Conservation (phyloP, 768 basidiomycete species). For the Gyrodon lividus region DNA sequence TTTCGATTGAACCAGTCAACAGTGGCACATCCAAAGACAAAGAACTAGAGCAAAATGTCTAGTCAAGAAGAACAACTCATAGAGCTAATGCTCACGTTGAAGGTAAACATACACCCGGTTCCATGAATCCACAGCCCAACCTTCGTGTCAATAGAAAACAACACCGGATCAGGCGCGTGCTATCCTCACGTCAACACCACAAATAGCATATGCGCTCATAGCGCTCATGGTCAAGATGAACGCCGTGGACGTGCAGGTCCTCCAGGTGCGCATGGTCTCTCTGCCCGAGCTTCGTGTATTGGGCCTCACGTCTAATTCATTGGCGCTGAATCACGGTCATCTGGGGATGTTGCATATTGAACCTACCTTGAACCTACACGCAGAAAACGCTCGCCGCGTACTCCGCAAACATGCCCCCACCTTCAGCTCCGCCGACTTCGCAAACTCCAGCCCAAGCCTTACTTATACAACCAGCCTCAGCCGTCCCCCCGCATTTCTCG, state of each 20-base stretch:
- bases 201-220: conserved; percentile 75
- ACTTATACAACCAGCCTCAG: conserved; percentile 31
- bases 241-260: conserved; percentile 70
- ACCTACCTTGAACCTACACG: conserved; percentile 6
- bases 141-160: conserved; percentile 55
- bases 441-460: conserved; percentile 26
- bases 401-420: conserved; percentile 26
- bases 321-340: neutral
- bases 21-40: no score
- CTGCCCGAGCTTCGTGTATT: neutral
- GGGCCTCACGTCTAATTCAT: neutral
- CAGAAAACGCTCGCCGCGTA: conserved; percentile 67
- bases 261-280: conserved; percentile 50
- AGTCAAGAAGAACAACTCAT: conserved; percentile 65
- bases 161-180: conserved; percentile 65
- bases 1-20: no score
- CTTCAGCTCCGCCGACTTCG: conserved; percentile 15
- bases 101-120: conserved; percentile 36
- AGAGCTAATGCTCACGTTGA: conserved; percentile 74
- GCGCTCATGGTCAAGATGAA: conserved; percentile 77
- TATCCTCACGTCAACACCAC: conserved; percentile 71
- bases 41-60: conserved; percentile 40
- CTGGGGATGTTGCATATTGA: conserved; percentile 2
- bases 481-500: conserved; percentile 45
- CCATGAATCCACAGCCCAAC: neutral